Base-by-base conservation (phyloP, 1,139 yeast species). In the Entelexis sorbosivorans region DNA sequence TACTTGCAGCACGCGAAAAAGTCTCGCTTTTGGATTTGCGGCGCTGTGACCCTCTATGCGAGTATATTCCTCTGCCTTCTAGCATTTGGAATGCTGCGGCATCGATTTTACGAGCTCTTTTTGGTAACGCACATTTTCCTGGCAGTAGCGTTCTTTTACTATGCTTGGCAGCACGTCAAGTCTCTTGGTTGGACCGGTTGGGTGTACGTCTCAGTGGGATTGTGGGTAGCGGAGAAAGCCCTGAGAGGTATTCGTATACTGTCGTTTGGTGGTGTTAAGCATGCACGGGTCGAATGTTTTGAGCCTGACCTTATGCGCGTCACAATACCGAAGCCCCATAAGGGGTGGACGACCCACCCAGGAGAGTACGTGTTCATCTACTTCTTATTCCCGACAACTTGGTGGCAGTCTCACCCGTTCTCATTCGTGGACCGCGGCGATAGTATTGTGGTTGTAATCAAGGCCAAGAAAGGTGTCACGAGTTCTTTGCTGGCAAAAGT, bases 401-500 rank as follows among this genome's bases (percentile, higher is more conserved):
- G 54, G 45, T 61, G 71, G 56, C 83, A 81, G 61, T 75, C 81
- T 0, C 86, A 80, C 64, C 86, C 86, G 0, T 79, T 80, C 60
- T 77, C 86, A 0, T 40, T 49, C n/a, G 39, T 46, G 2, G 50
- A 52, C 9, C 14, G 28, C 4, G 66, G 76, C 28, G 69, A 75
- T 26, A 56, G 57, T 55, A 29, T 46, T 47, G 64, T 64, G 60
- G 56, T 67, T 33, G 61, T 61, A 42, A 59, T 64, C 60, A 67
- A 50, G 65, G 70, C 56, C 64, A 66, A 49, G 64, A 60, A 29
- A 54, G 64, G 56, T 64, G 66, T 46, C 48, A 64, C 68, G 29
- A 42, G 45, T 17, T 44, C 49, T 22, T 39, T 63, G 9, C 40
- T 44, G 22, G 32, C 47, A 11, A 31, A 47, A 11, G 51, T 44